These are phyloP conservation scores for Conticribra weissflogii DNA, from an alignment of 108 stramenopile genomes.

Conservation along the genomic window DNA sequence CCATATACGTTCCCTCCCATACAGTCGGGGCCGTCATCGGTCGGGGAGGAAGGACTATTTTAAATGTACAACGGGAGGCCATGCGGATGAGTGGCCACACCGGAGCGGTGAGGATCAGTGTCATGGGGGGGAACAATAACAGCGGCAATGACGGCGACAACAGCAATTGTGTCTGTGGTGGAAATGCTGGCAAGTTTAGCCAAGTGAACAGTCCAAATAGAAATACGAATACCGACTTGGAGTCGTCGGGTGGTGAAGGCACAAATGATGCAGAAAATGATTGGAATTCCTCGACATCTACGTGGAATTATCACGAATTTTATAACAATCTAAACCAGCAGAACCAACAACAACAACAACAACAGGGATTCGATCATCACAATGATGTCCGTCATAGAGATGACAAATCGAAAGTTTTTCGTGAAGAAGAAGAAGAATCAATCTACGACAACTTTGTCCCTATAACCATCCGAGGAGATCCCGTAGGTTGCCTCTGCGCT, in stretches of 20 bases:
- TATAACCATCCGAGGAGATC: constrained; percentile 73
- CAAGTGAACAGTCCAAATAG: neutral
- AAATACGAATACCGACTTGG: neutral
- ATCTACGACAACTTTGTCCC: constrained; percentile 68
- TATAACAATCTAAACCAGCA: constrained; percentile 15
- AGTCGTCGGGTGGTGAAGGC: too few species aligned
- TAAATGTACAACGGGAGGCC: constrained; percentile 69
- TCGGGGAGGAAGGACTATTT: constrained; percentile 66
- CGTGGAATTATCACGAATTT: constrained; percentile 38
- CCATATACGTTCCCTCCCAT: constrained; percentile 77
- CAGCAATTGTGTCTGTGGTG: constrained; percentile 5
- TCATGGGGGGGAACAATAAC: constrained; percentile 38
- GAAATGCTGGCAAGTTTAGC: neutral
- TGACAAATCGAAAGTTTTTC: too few species aligned
- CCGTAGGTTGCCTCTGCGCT: constrained; percentile 52
- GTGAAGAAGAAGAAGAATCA: too few species aligned
- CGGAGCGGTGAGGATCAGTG: constrained; percentile 51
- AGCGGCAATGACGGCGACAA: neutral
- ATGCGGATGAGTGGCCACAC: constrained; percentile 34
- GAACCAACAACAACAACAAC: neutral
- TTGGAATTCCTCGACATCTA: neutral
- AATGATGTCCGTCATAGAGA: too few species aligned
- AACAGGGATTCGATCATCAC: too few species aligned
- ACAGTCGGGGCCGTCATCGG: constrained; percentile 84
- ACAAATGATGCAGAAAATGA: neutral